Conservation (phyloP, 148 eudicot species). For the Chenopodium suecicum region DNA sequence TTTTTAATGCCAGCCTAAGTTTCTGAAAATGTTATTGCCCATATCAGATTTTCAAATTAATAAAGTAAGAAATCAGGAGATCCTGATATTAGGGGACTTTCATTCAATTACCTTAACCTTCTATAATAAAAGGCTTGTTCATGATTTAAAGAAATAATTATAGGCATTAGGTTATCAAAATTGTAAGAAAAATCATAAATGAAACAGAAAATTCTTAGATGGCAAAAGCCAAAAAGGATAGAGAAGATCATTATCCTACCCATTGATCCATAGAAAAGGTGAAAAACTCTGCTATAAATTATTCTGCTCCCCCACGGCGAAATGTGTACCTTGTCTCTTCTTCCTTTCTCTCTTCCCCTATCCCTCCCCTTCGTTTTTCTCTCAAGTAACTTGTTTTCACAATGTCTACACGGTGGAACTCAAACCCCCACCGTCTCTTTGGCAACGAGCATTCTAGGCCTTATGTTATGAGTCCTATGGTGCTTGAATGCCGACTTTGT, state of each 20-base stretch:
- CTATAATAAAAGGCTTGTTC: neutral
- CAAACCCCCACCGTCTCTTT: neutral
- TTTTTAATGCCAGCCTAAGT: slow-evolving; percentile 13
- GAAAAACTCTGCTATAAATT: slow-evolving; percentile 9
- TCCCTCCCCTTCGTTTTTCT: neutral
- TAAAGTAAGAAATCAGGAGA: slow-evolving; percentile 10
- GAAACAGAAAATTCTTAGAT: slow-evolving; percentile 20
- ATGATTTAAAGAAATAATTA: slow-evolving; percentile 5
- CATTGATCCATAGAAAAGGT: neutral
- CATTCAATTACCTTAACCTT: slow-evolving; percentile 17
- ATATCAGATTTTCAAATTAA: neutral
- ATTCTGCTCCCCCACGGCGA: neutral
- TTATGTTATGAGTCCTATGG: neutral
- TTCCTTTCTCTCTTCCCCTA: neutral
- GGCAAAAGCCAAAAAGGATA: slow-evolving; percentile 20
- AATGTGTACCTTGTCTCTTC: slow-evolving; percentile 3
- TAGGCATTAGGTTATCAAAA: slow-evolving; percentile 11
- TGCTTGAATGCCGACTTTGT: slow-evolving; percentile 33
- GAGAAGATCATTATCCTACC: neutral
- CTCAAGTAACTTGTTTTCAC: neutral
- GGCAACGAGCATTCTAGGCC: slow-evolving; percentile 22
- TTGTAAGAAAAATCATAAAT: slow-evolving; percentile 4
- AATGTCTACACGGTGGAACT: slow-evolving; percentile 29
- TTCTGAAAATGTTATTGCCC: slow-evolving; percentile 10
- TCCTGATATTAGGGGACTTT: slow-evolving; percentile 9